Evolutionary conservation across 2,329 filamentous ascomycete species (phyloP).

Genomic region (Zymoseptoria brevis): DNA sequence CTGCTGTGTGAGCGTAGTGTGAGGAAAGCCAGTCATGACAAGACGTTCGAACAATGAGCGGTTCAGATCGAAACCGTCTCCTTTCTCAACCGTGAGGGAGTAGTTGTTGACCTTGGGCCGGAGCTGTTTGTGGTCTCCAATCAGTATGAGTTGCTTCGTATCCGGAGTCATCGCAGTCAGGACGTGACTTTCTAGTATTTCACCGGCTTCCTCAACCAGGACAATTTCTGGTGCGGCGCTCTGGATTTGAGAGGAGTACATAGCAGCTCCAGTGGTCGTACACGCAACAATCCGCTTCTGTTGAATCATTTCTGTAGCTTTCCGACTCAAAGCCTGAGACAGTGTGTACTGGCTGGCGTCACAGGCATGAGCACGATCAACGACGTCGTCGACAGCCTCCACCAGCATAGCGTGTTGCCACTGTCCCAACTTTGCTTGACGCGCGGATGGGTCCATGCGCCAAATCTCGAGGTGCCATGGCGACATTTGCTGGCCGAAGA

Average conservation of each 20-base stretch:
- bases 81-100: slow-evolving; percentile 45
- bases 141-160: slow-evolving; percentile 56
- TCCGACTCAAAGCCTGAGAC: slow-evolving; percentile 23
- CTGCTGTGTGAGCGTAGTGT: slow-evolving; percentile 47
- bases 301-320: slow-evolving; percentile 20
- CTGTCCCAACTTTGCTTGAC: slow-evolving; percentile 27
- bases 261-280: slow-evolving; percentile 53
- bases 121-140: slow-evolving; percentile 57
- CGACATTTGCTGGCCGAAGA: slow-evolving; percentile 30
- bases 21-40: slow-evolving; percentile 21
- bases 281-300: slow-evolving; percentile 45
- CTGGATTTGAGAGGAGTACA: slow-evolving; percentile 45
- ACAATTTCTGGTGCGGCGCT: slow-evolving; percentile 36
- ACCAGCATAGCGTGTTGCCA: slow-evolving; percentile 24
- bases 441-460: slow-evolving; percentile 37
- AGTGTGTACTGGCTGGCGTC: slow-evolving; percentile 38
- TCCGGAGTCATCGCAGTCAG: slow-evolving; percentile 52
- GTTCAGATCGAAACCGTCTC: slow-evolving; percentile 49
- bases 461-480: slow-evolving; percentile 40
- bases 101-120: slow-evolving; percentile 52
- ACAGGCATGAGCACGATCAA: slow-evolving; percentile 33
- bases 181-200: slow-evolving; percentile 57
- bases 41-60: slow-evolving; percentile 55
- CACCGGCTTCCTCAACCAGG: slow-evolving; percentile 54
- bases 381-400: slow-evolving; percentile 44